Percentiles rank a stretch among this genome's conserved stretches.
phyloP scores from a whole-genome alignment of 352 stramenopile genomes.

The Blastocystis sp. region DNA sequence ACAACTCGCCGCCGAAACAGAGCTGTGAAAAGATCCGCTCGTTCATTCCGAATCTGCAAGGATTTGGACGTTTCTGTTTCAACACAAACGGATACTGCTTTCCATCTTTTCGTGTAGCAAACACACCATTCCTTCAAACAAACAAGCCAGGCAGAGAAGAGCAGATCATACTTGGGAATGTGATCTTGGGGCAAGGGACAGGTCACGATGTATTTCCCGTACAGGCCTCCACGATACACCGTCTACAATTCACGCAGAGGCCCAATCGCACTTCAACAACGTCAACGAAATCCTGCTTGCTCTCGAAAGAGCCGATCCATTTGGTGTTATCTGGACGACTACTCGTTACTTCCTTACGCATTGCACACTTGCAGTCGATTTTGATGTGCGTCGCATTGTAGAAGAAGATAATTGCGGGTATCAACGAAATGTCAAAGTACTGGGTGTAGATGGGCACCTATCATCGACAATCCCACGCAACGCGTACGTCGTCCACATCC shows the following conservation, averaged over 20 bases:
- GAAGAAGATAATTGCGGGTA: slow-evolving; percentile 82
- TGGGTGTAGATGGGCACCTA: slow-evolving; percentile 78
- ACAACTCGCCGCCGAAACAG: not conserved
- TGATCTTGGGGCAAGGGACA: slow-evolving; percentile 79
- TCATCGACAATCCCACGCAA: slow-evolving; percentile 65
- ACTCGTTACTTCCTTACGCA: not conserved
- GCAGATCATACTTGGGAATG: slow-evolving; percentile 77
- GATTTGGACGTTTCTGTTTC: not conserved
- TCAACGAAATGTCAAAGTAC: slow-evolving; percentile 83
- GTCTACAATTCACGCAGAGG: slow-evolving; percentile 73
- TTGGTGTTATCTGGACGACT: slow-evolving; percentile 82
- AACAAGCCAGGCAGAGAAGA: slow-evolving; percentile 1
- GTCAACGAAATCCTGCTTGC: slow-evolving; percentile 80
- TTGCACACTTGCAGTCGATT: slow-evolving; percentile 80
- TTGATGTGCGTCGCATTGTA: slow-evolving; percentile 84
- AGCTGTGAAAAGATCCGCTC: not conserved
- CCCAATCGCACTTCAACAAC: slow-evolving; percentile 77
- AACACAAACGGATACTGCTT: not conserved
- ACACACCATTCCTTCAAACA: not conserved
- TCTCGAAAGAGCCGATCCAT: slow-evolving; percentile 80
- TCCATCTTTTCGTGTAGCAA: not conserved
- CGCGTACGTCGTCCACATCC: slow-evolving; percentile 74
- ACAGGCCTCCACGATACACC: slow-evolving; percentile 79
- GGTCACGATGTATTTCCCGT: slow-evolving; percentile 79
- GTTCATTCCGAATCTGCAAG: not conserved